Conservation (phyloP, 2,329 filamentous ascomycete genomes). For the Penicillium sclerotigenum region DNA sequence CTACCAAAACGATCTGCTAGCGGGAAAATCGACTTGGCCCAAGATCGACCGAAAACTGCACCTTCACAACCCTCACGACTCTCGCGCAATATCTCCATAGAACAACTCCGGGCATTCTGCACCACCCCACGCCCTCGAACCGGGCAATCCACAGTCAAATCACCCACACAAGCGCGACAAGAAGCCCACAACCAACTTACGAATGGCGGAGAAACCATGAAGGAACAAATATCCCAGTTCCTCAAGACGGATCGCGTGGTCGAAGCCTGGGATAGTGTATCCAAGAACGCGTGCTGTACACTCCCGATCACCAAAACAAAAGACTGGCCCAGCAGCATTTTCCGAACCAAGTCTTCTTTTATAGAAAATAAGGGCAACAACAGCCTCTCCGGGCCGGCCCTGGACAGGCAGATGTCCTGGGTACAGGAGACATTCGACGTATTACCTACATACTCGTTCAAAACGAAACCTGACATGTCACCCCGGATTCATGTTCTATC, state of each 20-base stretch:
- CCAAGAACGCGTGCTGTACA: conserved; percentile 20
- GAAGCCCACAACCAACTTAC: conserved; percentile 5
- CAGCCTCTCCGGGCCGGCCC: conserved; percentile 11
- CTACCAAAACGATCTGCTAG: conserved; percentile 19
- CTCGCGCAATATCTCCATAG: conserved; percentile 27
- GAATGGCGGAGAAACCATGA: conserved; percentile 27
- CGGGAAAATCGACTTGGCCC: conserved; percentile 11
- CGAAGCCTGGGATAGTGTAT: conserved; percentile 31
- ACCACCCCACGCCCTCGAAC: conserved; percentile 19
- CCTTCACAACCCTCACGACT: conserved; percentile 22
- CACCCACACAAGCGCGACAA: conserved; percentile 8
- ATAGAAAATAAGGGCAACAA: conserved; percentile 8
- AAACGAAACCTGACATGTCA: conserved; percentile 23
- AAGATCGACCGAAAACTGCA: conserved; percentile 28
- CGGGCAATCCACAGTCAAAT: conserved; percentile 11
- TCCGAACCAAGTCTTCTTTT: conserved; percentile 28
- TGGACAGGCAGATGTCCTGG: conserved; percentile 32
- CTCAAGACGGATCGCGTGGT: conserved; percentile 35
- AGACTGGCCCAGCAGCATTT: conserved; percentile 31
- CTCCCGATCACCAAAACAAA: conserved; percentile 16
- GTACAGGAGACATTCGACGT: conserved; percentile 26
- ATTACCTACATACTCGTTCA: conserved; percentile 32
- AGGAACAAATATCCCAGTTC: conserved; percentile 33
- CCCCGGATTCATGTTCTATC: conserved; percentile 35
- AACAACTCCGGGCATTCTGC: conserved; percentile 25